Evolutionary conservation across 768 basidiomycete genomes (phyloP).

Genomic region (Serendipita sp.): DNA sequence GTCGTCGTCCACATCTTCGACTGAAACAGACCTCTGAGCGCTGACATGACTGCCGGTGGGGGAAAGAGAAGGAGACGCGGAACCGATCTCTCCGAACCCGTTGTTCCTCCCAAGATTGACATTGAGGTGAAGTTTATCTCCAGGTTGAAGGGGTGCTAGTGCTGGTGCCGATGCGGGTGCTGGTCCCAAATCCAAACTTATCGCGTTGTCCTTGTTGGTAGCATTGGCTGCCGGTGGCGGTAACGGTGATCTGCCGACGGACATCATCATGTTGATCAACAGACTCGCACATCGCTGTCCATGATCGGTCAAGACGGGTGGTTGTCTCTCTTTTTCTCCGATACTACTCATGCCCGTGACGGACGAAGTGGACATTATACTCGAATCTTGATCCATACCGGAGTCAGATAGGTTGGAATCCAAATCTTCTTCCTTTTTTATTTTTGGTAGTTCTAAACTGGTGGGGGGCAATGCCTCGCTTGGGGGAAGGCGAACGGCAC

Average conservation of each 20-base stretch:
- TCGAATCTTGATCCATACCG: not conserved
- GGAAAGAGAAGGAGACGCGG: not conserved
- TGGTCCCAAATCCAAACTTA: not conserved
- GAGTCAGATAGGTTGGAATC: not conserved
- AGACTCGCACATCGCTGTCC: not conserved
- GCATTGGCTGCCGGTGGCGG: not conserved
- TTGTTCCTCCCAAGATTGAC: not conserved
- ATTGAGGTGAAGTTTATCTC: not conserved
- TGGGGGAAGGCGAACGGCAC: not conserved
- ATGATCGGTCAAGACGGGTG: not conserved
- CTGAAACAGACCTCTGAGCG: not conserved
- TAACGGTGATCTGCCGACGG: not conserved
- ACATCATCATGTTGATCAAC: slow-evolving; percentile 1
- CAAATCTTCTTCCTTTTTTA: not conserved
- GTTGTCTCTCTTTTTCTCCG: not conserved
- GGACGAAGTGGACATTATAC: not conserved
- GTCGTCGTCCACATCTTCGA: not conserved
- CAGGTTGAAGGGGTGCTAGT: not conserved
- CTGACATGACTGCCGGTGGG: not conserved
- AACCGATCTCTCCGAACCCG: slow-evolving; percentile 1
- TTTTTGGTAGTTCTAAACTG: not conserved
- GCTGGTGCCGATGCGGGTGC: no score
- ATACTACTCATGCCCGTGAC: not conserved
- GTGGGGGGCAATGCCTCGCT: not conserved
- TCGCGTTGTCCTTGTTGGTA: not conserved